Percentiles rank a stretch among this genome's conserved stretches.
These are phyloP conservation scores for Trichoderma asperelloides DNA, from an alignment of 495 filamentous ascomycete species.

Conservation along the genomic window DNA sequence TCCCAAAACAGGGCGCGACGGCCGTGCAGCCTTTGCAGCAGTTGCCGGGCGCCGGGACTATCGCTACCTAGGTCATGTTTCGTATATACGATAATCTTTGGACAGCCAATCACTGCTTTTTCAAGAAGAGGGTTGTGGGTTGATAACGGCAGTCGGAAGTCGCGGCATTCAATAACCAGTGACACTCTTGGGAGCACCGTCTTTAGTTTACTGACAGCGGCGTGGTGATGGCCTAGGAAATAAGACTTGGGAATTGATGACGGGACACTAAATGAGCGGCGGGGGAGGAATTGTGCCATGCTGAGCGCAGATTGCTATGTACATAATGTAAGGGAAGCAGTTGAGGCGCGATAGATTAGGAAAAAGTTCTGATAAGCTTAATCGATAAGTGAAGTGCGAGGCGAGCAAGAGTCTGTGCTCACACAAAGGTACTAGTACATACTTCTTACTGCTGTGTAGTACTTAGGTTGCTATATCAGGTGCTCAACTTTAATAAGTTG, in stretches of 20 bases:
- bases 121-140: slow-evolving; percentile 91
- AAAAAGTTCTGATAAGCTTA: neutral
- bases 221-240: slow-evolving; percentile 89
- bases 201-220: slow-evolving; percentile 80
- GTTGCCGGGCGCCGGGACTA: neutral
- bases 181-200: slow-evolving; percentile 70
- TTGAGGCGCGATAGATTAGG: neutral
- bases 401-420: too few relatives aligned
- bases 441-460: too few relatives aligned
- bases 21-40: neutral
- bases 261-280: slow-evolving; percentile 54
- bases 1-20: slow-evolving; percentile 18
- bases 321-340: neutral
- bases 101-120: slow-evolving; percentile 48
- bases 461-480: too few relatives aligned
- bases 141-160: slow-evolving; percentile 81
- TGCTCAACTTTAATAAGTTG: too few relatives aligned
- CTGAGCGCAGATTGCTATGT: neutral
- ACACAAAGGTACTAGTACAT: too few relatives aligned
- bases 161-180: slow-evolving; percentile 89
- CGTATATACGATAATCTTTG: slow-evolving; percentile 82
- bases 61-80: slow-evolving; percentile 63
- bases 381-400: neutral
- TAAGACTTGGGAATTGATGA: slow-evolving; percentile 74
- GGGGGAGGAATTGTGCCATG: slow-evolving; percentile 55